A percentile compares a stretch with the other conserved stretches of the same genome.
Evolutionary conservation across 2,329 filamentous ascomycete species (phyloP).

Genomic region (Pyricularia grisea): DNA sequence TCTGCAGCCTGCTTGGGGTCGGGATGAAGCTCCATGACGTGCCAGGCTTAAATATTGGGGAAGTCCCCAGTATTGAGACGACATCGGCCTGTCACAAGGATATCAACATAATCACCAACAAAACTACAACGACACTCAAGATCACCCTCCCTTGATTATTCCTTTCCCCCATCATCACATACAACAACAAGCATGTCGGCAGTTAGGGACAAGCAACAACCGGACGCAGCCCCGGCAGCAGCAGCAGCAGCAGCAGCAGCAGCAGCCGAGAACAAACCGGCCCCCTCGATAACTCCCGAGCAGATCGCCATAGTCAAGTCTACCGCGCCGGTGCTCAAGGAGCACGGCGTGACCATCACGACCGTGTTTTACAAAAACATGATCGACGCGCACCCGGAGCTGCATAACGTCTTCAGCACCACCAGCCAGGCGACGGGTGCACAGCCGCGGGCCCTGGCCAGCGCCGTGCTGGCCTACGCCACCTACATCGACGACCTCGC

Average conservation of each 20-base stretch:
- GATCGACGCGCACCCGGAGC: conserved; percentile 51
- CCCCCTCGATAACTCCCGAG: conserved; percentile 37
- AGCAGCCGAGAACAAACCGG: not conserved
- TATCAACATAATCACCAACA: not conserved
- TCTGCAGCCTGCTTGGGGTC: not conserved
- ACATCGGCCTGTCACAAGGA: not conserved
- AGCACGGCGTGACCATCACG: conserved; percentile 63
- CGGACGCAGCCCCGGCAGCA: not conserved
- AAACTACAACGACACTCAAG: not conserved
- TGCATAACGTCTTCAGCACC: conserved; percentile 63
- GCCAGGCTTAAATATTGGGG: not conserved
- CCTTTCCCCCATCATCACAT: not conserved
- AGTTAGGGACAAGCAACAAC: not conserved
- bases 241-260: not conserved
- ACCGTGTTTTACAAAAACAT: conserved; percentile 62
- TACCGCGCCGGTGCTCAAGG: conserved; percentile 62
- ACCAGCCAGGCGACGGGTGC: conserved; percentile 59
- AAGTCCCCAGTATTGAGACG: not conserved
- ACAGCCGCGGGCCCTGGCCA: conserved; percentile 61
- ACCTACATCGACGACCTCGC: conserved; percentile 61
- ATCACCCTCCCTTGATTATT: not conserved
- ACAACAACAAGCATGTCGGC: not conserved
- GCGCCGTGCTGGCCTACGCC: conserved; percentile 63
- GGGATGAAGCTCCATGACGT: not conserved
- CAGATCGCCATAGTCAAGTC: conserved; percentile 68